Base-by-base conservation (phyloP, 176 grass and related monocot species). In the Otatea glauca region DNA sequence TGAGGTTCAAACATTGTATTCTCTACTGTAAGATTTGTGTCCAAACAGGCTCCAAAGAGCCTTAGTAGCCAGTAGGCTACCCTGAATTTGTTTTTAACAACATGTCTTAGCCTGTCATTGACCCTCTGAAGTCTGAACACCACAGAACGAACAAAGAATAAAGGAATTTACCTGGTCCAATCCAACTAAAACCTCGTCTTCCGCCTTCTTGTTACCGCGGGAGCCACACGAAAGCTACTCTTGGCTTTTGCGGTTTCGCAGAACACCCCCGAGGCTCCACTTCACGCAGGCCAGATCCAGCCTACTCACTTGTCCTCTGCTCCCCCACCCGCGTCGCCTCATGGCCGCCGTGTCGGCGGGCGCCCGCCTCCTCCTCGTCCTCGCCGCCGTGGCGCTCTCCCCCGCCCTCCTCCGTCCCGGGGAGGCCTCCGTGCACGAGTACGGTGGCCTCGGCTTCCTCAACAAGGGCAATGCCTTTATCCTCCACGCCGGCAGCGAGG, bases 401-500 rank as follows among this genome's bases (percentile, higher is more conserved):
- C 87, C 38, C 1, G 55, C 21, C 3, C 21, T 59, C 21, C 72
- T 87, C 59, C 62, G 59, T 72, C 39, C 47, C 45, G 83, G 78
- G 54, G 83, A 96, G 51, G 96, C 93, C 47, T 99, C 96, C 70
- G 96, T 99, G 74, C 96, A 99, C 86, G 90, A 94, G 72, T 99
- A 99, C 86, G 71, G 49, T 60, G 93, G 91, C 18, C 80, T 90
- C 73, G 68, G 50, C 56, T 99, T 99, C 82, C 78, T 87, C 64
- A 86, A 88, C 62, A 94, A 91, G 55, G 96, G 96, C 45, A 99
- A 99, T 85, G 96, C 96, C 16, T 99, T 99, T 71, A 92, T 94
- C 66, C 86, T 99, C 65, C 96, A 96, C 64, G 93, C 88, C 29
- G 96, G 96, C 25, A 96, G 96, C 89, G 96, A 99, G 91, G 96